Conservation (phyloP, 495 filamentous ascomycete genomes). For the Stereocaulon alpinum region DNA sequence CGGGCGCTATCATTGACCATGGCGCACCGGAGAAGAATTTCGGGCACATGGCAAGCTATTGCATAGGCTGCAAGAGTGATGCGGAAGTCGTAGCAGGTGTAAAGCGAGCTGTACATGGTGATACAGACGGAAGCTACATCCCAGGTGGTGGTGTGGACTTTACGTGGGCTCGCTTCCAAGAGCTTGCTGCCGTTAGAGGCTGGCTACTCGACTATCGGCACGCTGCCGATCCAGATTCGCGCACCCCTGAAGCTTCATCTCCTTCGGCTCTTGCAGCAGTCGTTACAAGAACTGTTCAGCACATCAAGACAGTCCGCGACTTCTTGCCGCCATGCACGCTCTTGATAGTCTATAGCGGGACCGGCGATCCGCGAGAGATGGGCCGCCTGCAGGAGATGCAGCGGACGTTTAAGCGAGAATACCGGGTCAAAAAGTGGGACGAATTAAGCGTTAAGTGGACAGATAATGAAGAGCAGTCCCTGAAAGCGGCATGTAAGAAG, state of each 20-base stretch:
- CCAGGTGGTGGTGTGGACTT: constrained; percentile 71
- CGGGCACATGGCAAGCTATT: constrained; percentile 57
- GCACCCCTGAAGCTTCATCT: constrained; percentile 17
- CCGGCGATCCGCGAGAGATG: constrained; percentile 76
- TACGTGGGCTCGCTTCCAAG: constrained; percentile 77
- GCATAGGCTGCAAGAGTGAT: constrained; percentile 66
- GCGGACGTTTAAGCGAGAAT: constrained; percentile 64
- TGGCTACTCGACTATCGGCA: constrained; percentile 56
- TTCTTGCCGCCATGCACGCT: constrained; percentile 73
- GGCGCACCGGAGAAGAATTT: constrained; percentile 66
- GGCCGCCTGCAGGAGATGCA: constrained; percentile 63
- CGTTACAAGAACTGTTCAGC: constrained; percentile 39
- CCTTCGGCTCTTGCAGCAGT: constrained; percentile 30
- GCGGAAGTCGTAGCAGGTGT: constrained; percentile 63
- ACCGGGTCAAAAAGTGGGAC: constrained; percentile 73
- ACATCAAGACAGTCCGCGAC: constrained; percentile 62
- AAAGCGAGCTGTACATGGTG: constrained; percentile 56
- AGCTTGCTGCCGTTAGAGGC: constrained; percentile 68
- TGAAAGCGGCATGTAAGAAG: constrained; percentile 56
- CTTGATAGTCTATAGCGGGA: constrained; percentile 80
- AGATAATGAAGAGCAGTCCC: constrained; percentile 68
- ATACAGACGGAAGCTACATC: constrained; percentile 49
- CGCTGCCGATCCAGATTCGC: constrained; percentile 24
- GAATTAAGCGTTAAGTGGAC: constrained; percentile 84
- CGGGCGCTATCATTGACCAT: constrained; percentile 80